These are phyloP conservation scores for Ormosia emarginata DNA, from an alignment of 306 rosid genomes.

Conservation along the genomic window DNA sequence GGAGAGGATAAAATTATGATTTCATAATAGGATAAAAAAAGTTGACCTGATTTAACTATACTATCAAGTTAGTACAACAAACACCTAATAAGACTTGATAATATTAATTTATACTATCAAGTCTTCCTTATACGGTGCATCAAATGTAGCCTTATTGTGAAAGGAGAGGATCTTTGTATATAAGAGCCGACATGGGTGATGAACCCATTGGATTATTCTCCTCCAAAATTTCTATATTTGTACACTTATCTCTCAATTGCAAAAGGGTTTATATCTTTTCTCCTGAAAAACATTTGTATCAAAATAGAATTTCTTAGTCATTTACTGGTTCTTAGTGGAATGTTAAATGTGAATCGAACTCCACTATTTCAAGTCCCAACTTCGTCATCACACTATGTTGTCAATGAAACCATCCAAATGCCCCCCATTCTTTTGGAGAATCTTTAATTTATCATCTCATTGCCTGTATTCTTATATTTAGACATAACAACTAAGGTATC, in stretches of 20 bases:
- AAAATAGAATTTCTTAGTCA: neutral
- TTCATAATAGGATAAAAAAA: too few relatives aligned
- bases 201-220: neutral
- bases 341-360: slow-evolving; percentile 19
- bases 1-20: too few relatives aligned
- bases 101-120: too few relatives aligned
- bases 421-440: slow-evolving; percentile 29
- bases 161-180: slow-evolving; percentile 15
- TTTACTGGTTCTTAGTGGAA: slow-evolving; percentile 16
- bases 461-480: neutral
- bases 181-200: neutral
- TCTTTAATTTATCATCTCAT: slow-evolving; percentile 14
- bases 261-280: slow-evolving; percentile 15
- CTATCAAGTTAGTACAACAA: too few relatives aligned
- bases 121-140: too few relatives aligned
- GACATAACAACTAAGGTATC: slow-evolving; percentile 4
- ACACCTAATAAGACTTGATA: too few relatives aligned
- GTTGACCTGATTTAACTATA: too few relatives aligned
- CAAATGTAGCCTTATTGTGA: slow-evolving; percentile 1
- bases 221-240: neutral
- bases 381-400: slow-evolving; percentile 25
- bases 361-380: neutral
- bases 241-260: neutral
- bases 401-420: slow-evolving; percentile 20
- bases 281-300: neutral